A percentile compares a stretch with the other conserved stretches of the same genome.
Conservation (phyloP, 306 rosid genomes). For the Corylus americana region DNA sequence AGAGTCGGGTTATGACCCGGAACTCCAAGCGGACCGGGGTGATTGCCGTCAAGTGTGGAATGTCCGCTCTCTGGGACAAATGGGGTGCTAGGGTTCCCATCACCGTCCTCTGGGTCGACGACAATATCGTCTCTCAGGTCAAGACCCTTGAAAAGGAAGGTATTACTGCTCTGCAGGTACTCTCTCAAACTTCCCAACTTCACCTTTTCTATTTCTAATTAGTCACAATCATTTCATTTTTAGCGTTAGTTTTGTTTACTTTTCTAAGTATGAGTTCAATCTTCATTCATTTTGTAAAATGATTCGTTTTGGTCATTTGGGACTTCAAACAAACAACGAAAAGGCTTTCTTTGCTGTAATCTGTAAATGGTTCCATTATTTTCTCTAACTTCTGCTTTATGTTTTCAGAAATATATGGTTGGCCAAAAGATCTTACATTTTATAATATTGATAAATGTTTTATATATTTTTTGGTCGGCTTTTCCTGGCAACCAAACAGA, state of each 20-base stretch:
- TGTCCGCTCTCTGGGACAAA: constrained; percentile 94
- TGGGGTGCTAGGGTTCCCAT: constrained; percentile 96
- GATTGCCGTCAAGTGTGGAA: constrained; percentile 89
- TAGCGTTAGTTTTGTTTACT: not conserved
- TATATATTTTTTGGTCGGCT: not conserved
- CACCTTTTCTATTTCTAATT: not conserved
- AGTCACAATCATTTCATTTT: not conserved
- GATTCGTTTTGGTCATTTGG: not conserved
- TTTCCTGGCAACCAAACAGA: not conserved
- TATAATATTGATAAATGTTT: not conserved
- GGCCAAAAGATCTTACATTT: not conserved
- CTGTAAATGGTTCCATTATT: not conserved
- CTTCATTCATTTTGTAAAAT: too few species aligned
- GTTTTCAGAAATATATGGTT: too few species aligned
- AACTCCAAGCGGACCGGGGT: constrained; percentile 78
- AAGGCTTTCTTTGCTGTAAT: not conserved
- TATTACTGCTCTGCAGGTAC: constrained; percentile 73
- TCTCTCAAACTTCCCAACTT: not conserved
- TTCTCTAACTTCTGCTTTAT: not conserved
- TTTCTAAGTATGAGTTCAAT: too few species aligned
- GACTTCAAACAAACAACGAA: not conserved
- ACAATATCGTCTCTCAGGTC: constrained; percentile 90
- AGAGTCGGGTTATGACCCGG: constrained; percentile 52
- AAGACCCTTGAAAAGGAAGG: constrained; percentile 87
- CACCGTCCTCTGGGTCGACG: constrained; percentile 87